Evolutionary conservation across 108 stramenopile species (phyloP), one percentile per base, ranked within the genome.

Genomic region (Cyclotella sp.): DNA sequence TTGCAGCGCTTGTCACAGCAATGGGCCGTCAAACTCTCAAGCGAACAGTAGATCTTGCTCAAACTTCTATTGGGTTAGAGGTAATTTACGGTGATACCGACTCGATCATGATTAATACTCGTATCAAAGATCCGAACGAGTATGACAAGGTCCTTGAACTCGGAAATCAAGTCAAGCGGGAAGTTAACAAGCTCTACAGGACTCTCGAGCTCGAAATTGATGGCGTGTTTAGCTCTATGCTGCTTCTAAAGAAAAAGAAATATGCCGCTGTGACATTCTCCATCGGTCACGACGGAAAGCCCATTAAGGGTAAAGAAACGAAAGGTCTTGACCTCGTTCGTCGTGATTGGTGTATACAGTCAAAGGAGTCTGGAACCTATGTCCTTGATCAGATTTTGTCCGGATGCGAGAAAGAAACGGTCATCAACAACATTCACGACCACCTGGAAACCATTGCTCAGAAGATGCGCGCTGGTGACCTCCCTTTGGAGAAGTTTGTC

Each of bases 41-140:
- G 85, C 66, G 93, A 58, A 98, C 98, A 18, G 97, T 98, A 10
- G 95, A 98, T 65, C 86, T 99, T 62, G 93, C 98, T 21, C 93
- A 97, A 77, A 78, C 93, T 21, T 77, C 93, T 58, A 88, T 99
- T 46, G 97, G 97, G 40, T 86, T 99, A 21, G 98, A 99, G 44
- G 99, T 99, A 29, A 97, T 99, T 62, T 99, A 99, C 78, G 99
- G 99, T 57, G 99, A 99, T 79, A 99, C 99, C 10, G 99, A 99
- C 81, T 93, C 92, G 69, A 98, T 99, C 84, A 99, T 99, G 99
- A 97, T 99, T 87, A 98, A 99, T 83, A 98, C 99, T 30, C 85
- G 93, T 29, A 87, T 95, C 76, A 94, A 83, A 57, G 96, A 97
- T 64, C 51, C 68, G 44, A 73, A 79, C 9, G 84, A 87, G 12